Evolutionary conservation across 2,329 filamentous ascomycete genomes (phyloP).

Genomic region (Sporothrix sp.): DNA sequence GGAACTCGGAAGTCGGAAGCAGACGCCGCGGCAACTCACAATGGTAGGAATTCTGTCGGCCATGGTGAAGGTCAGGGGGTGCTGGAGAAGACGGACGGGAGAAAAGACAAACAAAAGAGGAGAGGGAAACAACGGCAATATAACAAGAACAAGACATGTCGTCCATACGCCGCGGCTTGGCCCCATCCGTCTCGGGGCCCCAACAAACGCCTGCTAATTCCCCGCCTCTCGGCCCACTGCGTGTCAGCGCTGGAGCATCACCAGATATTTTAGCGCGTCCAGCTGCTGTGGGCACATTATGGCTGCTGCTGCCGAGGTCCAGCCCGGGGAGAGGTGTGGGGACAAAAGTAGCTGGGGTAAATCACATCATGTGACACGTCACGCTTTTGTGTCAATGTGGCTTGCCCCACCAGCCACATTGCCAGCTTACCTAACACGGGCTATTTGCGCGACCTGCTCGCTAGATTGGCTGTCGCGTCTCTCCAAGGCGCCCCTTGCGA

Average conservation of each 20-base stretch:
- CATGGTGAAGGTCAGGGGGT: conserved; percentile 24
- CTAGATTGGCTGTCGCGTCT: no score
- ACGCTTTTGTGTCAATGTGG: no score
- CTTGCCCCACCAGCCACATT: no score
- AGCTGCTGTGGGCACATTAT: neutral
- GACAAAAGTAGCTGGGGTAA: neutral
- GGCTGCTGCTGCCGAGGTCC: conserved; percentile 13
- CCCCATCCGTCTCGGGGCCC: neutral
- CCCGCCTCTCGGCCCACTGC: conserved; percentile 12
- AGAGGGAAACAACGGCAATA: neutral
- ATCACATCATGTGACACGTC: no score
- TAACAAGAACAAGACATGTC: conserved; percentile 2
- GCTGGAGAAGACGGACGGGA: neutral
- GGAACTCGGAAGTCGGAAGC: neutral
- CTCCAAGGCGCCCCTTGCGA: neutral
- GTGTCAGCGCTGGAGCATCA: conserved; percentile 2
- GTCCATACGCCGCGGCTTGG: neutral
- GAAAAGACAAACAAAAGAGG: neutral
- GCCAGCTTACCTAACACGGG: no score
- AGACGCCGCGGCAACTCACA: conserved; percentile 24
- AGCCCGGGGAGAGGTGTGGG: conserved; percentile 12
- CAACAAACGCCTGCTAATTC: neutral
- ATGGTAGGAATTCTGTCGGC: conserved; percentile 37
- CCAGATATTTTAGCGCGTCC: conserved; percentile 2
- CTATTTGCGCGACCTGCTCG: no score